Evolutionary conservation across 768 basidiomycete genomes (phyloP), one percentile per base, ranked within the genome.

Genomic region (Hemileccinum impolitum): DNA sequence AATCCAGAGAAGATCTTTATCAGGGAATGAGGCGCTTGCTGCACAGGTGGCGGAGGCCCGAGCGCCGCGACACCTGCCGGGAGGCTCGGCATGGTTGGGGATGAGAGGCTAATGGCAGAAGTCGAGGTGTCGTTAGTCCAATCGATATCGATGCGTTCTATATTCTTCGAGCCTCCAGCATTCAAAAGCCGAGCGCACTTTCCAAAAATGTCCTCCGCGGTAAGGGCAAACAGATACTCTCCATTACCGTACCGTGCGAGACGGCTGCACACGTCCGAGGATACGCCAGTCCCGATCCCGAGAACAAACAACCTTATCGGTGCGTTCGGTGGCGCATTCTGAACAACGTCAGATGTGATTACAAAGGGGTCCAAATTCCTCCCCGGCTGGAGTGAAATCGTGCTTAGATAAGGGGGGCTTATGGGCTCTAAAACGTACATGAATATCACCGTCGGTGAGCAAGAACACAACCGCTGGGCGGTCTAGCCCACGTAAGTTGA

Each of bases 241-340:
- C 84, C 84, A 10, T 76, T 70, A 2, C 84, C 84, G 1, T 69
- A 70, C 15, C 68, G 61, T 1, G 84, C 81, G n/a, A 85, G 75
- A 4, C 72, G 63, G 52, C 79, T 72, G 54, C 79, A 80, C 55
- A 78, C 69, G 0, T 70, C 76, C 4, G 70, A 77, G 3, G 81
- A 82, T 3, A 76, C 73, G 0, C 52, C 55, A 19, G 66, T 43
- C 12, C 84, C 84, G 13, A 85, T 81, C 1, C 83, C 83, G 2
- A 85, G 72, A 9, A 75, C 70, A 50, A 82, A 85, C 4, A 84
- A 69, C 8, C 81, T 78, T 2, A 79, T 50, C 8, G 69, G 69
- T 0, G 70, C 68, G 6, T 59, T 37, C 0, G 53, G 32, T 2
- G 61, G 41, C 23, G 75, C 62, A n/a, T 45, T 46, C 2, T 23